Conservation (phyloP, 2,329 filamentous ascomycete genomes). For the Neopestalotiopsis rosae region DNA sequence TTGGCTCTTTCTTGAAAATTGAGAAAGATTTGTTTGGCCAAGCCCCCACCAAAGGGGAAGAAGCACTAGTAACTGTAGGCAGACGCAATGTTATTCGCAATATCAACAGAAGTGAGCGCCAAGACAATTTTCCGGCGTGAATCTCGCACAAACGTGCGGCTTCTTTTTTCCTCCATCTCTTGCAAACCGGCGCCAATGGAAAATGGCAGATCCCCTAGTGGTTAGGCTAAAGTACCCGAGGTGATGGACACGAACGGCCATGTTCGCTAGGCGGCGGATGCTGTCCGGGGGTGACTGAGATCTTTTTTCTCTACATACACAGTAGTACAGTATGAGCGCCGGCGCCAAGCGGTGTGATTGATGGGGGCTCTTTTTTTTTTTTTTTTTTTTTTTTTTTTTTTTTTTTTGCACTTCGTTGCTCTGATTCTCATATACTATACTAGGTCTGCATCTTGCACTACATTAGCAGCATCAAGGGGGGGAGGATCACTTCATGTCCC, state of each 20-base stretch:
- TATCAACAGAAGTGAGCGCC: neutral
- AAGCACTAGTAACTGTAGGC: neutral
- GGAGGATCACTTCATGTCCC: neutral
- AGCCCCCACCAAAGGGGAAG: neutral
- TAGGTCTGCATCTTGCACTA: no score
- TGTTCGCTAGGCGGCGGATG: neutral
- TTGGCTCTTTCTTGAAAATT: conserved; percentile 37
- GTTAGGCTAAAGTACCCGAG: neutral
- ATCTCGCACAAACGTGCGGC: neutral
- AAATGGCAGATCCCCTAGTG: neutral
- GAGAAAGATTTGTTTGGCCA: conserved; percentile 4
- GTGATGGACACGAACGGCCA: neutral
- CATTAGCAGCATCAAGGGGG: no score
- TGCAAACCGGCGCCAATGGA: neutral
- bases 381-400: neutral
- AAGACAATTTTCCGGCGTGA: neutral
- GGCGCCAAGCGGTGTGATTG: neutral
- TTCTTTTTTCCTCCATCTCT: neutral
- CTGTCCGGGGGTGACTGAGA: neutral
- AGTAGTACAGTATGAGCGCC: no score
- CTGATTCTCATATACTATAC: no score
- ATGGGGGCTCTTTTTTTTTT: neutral
- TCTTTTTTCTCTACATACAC: neutral
- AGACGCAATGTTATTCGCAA: neutral
- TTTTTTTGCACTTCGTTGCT: no score